Conservation (phyloP, 2,329 filamentous ascomycete genomes). For the Venturia aucupariae region DNA sequence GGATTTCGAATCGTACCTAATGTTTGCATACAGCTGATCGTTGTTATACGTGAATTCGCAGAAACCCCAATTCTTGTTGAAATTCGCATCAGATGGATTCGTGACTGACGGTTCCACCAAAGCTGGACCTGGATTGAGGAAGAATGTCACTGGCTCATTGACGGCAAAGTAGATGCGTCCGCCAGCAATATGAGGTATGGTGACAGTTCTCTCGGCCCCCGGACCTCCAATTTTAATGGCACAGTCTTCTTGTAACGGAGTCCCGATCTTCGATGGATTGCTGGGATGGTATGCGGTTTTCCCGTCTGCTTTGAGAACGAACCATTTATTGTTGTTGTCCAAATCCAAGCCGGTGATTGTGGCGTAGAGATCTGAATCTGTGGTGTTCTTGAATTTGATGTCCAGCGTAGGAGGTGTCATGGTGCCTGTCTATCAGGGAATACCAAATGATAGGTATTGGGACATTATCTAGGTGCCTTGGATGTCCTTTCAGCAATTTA, state of each 20-base stretch:
- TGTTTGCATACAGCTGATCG: constrained; percentile 42
- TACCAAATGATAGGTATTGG: neutral
- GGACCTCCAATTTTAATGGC: constrained; percentile 55
- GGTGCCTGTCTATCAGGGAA: neutral
- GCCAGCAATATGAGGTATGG: constrained; percentile 60
- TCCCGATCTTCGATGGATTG: constrained; percentile 44
- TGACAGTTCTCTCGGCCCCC: constrained; percentile 50
- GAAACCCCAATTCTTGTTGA: constrained; percentile 37
- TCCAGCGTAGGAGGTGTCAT: constrained; percentile 4
- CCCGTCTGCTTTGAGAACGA: constrained; percentile 58
- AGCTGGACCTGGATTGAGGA: constrained; percentile 61
- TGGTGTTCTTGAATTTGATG: constrained; percentile 48
- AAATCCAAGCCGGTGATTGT: constrained; percentile 61
- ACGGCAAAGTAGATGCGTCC: constrained; percentile 64
- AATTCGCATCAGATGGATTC: constrained; percentile 46
- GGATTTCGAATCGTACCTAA: constrained; percentile 42
- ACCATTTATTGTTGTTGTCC: constrained; percentile 48
- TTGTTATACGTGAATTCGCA: constrained; percentile 41
- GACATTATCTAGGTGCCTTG: neutral
- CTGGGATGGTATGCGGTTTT: constrained; percentile 54
- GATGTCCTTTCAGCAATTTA: neutral
- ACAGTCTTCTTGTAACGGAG: constrained; percentile 47
- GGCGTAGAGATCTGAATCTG: constrained; percentile 52
- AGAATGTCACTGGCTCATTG: constrained; percentile 53
- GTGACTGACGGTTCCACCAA: constrained; percentile 67